Percentiles rank a stretch among this genome's conserved stretches.
Evolutionary conservation across 805 yeast species (phyloP).

Genomic region (Suhomyces kilbournensis): DNA sequence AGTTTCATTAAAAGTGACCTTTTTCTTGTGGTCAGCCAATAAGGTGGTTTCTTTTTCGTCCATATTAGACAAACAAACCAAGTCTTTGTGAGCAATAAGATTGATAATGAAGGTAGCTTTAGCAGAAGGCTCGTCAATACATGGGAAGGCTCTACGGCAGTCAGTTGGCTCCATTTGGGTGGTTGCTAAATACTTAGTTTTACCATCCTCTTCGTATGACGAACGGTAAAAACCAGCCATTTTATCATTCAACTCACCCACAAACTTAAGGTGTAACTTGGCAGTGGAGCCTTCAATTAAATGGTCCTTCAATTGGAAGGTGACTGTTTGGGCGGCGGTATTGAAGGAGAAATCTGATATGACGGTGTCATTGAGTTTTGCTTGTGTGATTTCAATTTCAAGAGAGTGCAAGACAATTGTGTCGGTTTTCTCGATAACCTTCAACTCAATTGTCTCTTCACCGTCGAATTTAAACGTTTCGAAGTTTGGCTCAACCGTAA

Average conservation of each 20-base stretch:
- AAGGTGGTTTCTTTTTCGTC: constrained; percentile 50
- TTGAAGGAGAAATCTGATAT: constrained; percentile 24
- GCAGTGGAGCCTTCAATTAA: constrained; percentile 38
- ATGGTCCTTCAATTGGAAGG: constrained; percentile 38
- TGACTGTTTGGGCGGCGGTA: constrained; percentile 38
- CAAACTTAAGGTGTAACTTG: constrained; percentile 48
- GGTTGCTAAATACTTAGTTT: constrained; percentile 69
- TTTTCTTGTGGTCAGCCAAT: constrained; percentile 46
- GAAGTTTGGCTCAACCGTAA: constrained; percentile 44
- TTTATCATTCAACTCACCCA: constrained; percentile 67
- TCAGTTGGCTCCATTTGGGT: constrained; percentile 88
- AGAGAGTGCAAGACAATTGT: constrained; percentile 55
- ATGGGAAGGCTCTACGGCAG: constrained; percentile 84
- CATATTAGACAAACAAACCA: constrained; percentile 69
- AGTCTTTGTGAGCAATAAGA: constrained; percentile 51
- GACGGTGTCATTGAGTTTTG: constrained; percentile 31
- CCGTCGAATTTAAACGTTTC: constrained; percentile 60
- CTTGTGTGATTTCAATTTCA: constrained; percentile 61
- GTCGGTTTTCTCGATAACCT: constrained; percentile 47
- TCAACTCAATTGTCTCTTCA: constrained; percentile 50
- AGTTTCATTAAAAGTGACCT: constrained; percentile 66
- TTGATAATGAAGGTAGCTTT: constrained; percentile 70
- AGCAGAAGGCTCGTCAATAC: constrained; percentile 79
- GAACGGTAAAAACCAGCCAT: constrained; percentile 85
- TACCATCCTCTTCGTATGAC: constrained; percentile 58